Base-by-base conservation (phyloP, 495 filamentous ascomycete species). In the Neurospora sp. region DNA sequence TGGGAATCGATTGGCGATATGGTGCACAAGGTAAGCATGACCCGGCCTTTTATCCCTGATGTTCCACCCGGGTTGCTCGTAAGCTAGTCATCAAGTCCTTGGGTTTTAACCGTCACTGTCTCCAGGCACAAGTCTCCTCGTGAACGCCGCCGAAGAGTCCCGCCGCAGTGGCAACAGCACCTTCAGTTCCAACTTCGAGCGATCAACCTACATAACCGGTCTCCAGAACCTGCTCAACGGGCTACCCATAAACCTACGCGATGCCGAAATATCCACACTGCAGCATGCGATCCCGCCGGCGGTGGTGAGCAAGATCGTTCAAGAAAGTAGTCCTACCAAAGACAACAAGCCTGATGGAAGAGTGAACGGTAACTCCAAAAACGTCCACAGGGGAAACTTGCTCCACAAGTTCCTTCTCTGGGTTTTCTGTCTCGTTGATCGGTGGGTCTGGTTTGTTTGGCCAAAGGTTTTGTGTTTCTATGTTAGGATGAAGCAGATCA, bases 201-300 rank as follows among this genome's bases (percentile, higher is more conserved):
- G 91, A n/a, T 86, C 88, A 20, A 83, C 92, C 1, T 94, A 92
- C 78, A 82, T 94, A 35, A 86, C 89, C 76, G 87, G 89, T 53
- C 71, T 92, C 8, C 83, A 86, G 8, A 92, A 93, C 77, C 82
- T 94, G 4, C 85, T 93, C 3, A 86, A 87, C 69, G 91, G 87
- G 0, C 83, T 94, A 0, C 92, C 92, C 0, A 68, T 76, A 0
- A 84, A 92, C 71, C 78, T 94, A 14, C 87, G 83, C 5, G 74
- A 78, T 0, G 80, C 83, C 46, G 86, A 89, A 70, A 71, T 78
- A 40, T 68, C 83, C 38, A 81, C 83, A 42, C 78, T 91, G 6
- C 82, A 78, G 1, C 79, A 76, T 38, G 80, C 87, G 4, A 76
- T 90, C 20, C 88, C 88, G 14, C 46, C n/a, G 3, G 41, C 74